These are phyloP conservation scores for Eutypa lata DNA, from an alignment of 2,329 filamentous ascomycete genomes.

Conservation along the genomic window DNA sequence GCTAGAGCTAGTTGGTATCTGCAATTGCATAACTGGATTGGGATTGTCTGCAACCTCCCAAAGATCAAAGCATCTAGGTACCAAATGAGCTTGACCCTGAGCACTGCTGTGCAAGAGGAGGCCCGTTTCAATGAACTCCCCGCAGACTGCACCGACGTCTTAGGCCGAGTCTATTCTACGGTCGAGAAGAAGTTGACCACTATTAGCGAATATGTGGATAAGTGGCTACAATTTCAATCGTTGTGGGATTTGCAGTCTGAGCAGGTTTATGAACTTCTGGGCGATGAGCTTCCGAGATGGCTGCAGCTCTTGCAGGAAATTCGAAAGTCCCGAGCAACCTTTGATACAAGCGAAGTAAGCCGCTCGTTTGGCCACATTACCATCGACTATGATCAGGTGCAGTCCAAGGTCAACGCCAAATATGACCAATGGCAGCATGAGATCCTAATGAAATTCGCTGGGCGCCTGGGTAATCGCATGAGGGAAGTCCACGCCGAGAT, in stretches of 20 bases:
- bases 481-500: conserved; percentile 89
- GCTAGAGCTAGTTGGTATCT: conserved; percentile 91
- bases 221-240: conserved; percentile 98
- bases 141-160: conserved; percentile 73
- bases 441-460: conserved; percentile 88
- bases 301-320: conserved; percentile 96
- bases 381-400: conserved; percentile 97
- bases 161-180: conserved; percentile 76
- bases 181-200: conserved; percentile 80
- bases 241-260: conserved; percentile 97
- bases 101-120: conserved; percentile 62
- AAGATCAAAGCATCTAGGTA: conserved; percentile 95
- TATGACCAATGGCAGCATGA: conserved; percentile 99
- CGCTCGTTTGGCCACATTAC: conserved; percentile 90
- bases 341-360: conserved; percentile 94
- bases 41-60: conserved; percentile 84
- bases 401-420: conserved; percentile 97
- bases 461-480: conserved; percentile 84
- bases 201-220: conserved; percentile 85
- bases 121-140: conserved; percentile 81
- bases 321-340: conserved; percentile 89
- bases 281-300: conserved; percentile 90
- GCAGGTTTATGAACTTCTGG: conserved; percentile 87
- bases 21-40: conserved; percentile 91
- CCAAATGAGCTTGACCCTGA: conserved; percentile 69